Evolutionary conservation across 164 flowering plant species (phyloP).

Genomic region (Annona cherimola): DNA sequence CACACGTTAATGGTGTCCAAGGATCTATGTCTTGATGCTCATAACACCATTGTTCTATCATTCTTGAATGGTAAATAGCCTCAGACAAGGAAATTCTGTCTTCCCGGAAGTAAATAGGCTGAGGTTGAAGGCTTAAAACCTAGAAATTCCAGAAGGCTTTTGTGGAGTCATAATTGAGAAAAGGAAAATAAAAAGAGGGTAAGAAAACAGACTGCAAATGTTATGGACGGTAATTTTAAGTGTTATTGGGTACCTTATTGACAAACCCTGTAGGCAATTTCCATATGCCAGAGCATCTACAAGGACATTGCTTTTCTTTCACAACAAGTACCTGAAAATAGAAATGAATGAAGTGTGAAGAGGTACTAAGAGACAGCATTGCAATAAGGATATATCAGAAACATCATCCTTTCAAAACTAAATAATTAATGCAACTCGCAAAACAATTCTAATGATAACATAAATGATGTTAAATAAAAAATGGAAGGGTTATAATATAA

Average conservation of each 20-base stretch:
- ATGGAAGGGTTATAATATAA: background rate
- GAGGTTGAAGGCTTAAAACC: too few species aligned
- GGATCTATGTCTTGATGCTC: too few species aligned
- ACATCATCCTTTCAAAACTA: background rate
- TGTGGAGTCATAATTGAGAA: too few species aligned
- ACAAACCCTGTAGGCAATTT: conserved; percentile 66
- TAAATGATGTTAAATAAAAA: too few species aligned
- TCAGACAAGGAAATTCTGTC: too few species aligned
- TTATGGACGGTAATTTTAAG: too few species aligned
- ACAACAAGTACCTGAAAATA: conserved; percentile 47
- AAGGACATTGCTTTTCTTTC: conserved; percentile 55
- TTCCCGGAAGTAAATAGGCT: too few species aligned
- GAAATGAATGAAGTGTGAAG: background rate
- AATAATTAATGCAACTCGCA: background rate
- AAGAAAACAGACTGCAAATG: background rate
- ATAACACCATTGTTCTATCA: too few species aligned
- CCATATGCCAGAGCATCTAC: conserved; percentile 53
- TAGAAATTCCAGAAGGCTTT: too few species aligned
- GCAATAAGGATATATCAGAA: background rate
- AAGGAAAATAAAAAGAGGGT: background rate
- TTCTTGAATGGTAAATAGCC: too few species aligned
- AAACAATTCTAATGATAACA: too few species aligned
- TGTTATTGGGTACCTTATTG: conserved; percentile 33
- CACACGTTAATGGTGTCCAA: background rate
- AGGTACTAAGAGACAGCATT: background rate